These are phyloP conservation scores for Ceratocystis lukuohia DNA, from an alignment of 2,329 filamentous ascomycete species.

Conservation along the genomic window DNA sequence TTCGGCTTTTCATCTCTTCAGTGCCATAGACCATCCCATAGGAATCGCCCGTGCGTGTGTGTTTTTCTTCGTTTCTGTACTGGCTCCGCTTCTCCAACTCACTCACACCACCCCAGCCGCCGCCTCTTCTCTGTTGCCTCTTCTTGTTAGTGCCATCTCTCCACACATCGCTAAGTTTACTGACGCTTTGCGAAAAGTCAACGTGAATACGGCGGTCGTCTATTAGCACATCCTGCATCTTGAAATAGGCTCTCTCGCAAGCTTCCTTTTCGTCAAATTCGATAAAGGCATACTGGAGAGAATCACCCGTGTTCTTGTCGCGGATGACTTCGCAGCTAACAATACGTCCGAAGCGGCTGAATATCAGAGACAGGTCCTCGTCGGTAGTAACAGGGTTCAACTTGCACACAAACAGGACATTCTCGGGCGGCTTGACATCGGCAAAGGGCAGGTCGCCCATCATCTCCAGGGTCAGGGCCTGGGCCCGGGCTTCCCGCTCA, in stretches of 20 bases:
- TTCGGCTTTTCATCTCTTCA: slow-evolving; percentile 38
- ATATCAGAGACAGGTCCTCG: slow-evolving; percentile 88
- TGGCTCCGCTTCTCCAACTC: slow-evolving; percentile 82
- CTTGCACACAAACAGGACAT: slow-evolving; percentile 96
- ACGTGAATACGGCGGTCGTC: slow-evolving; percentile 97
- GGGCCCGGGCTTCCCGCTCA: slow-evolving; percentile 81
- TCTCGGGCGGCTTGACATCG: slow-evolving; percentile 93
- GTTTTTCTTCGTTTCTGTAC: slow-evolving; percentile 52
- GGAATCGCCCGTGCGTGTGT: slow-evolving; percentile 28
- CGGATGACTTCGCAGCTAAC: slow-evolving; percentile 91
- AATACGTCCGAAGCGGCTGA: slow-evolving; percentile 91
- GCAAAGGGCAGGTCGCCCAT: slow-evolving; percentile 95
- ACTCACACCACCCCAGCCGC: slow-evolving; percentile 78
- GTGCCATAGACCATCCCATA: slow-evolving; percentile 77
- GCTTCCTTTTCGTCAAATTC: slow-evolving; percentile 88
- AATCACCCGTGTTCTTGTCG: slow-evolving; percentile 87
- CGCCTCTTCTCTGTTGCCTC: slow-evolving; percentile 47
- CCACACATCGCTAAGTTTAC: slow-evolving; percentile 81
- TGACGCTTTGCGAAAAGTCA: slow-evolving; percentile 92
- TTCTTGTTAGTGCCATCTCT: slow-evolving; percentile 73
- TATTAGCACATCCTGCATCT: slow-evolving; percentile 96
- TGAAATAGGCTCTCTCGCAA: slow-evolving; percentile 92
- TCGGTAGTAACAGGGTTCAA: slow-evolving; percentile 93
- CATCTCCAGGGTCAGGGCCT: slow-evolving; percentile 91
- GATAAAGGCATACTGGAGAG: slow-evolving; percentile 93